Conservation (phyloP, 2,329 filamentous ascomycete genomes). For the Verticillium tricorpus region DNA sequence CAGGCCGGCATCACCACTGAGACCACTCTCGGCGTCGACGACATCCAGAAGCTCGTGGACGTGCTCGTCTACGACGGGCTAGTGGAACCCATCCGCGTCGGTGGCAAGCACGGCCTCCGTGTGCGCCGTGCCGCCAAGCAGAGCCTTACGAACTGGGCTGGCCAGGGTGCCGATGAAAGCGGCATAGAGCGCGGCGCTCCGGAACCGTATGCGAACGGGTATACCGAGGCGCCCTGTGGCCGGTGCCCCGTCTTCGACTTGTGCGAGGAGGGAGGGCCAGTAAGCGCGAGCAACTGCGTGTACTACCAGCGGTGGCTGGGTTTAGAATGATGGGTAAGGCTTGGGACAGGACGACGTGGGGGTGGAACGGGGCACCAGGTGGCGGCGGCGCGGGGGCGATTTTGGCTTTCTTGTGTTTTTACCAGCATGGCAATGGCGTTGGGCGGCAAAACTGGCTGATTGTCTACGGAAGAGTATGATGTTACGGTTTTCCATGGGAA, state of each 20-base stretch:
- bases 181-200: slow-evolving; percentile 30
- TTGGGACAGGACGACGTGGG: not conserved
- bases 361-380: not conserved
- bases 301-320: slow-evolving; percentile 87
- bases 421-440: slow-evolving; percentile 1
- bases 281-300: slow-evolving; percentile 83
- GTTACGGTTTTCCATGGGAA: not conserved
- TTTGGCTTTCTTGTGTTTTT: not conserved
- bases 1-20: slow-evolving; percentile 66
- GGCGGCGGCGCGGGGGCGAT: not conserved
- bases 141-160: slow-evolving; percentile 33
- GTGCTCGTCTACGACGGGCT: slow-evolving; percentile 86
- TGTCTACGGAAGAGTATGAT: not conserved
- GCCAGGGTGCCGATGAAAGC: slow-evolving; percentile 21
- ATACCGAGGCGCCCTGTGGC: slow-evolving; percentile 87
- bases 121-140: slow-evolving; percentile 45
- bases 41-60: slow-evolving; percentile 81
- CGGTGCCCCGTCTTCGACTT: slow-evolving; percentile 89
- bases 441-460: not conserved
- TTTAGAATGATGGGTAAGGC: slow-evolving; percentile 25
- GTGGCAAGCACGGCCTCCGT: slow-evolving; percentile 47
- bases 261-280: slow-evolving; percentile 84
- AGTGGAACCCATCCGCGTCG: slow-evolving; percentile 60
- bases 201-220: slow-evolving; percentile 58
- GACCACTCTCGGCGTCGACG: slow-evolving; percentile 63